phyloP scores from a whole-genome alignment of 169 alveolate genomes.

The Plasmodium adleri region DNA sequence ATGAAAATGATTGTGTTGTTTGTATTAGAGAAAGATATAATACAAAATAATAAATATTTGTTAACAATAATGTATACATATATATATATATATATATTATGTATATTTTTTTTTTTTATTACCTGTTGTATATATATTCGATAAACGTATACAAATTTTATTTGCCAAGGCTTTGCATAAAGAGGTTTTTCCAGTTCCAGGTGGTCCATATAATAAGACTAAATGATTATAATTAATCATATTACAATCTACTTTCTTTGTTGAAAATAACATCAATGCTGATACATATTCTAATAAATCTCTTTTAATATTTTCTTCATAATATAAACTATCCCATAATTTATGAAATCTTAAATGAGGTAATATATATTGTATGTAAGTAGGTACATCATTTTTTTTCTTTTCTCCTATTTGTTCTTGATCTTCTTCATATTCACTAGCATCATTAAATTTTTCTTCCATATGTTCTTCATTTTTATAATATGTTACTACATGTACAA shows the following conservation, averaged over 20 bases:
- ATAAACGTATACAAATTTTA: slow-evolving; percentile 80
- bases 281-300: slow-evolving; percentile 83
- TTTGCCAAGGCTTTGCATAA: slow-evolving; percentile 81
- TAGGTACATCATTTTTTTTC: slow-evolving; percentile 69
- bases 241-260: slow-evolving; percentile 79
- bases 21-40: background rate
- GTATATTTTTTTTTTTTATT: slow-evolving; percentile 14
- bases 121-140: slow-evolving; percentile 53
- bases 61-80: background rate
- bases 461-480: slow-evolving; percentile 72
- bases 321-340: slow-evolving; percentile 87
- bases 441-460: slow-evolving; percentile 70
- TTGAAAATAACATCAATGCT: slow-evolving; percentile 83
- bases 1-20: too few relatives aligned
- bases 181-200: slow-evolving; percentile 87
- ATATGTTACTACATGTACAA: slow-evolving; percentile 72
- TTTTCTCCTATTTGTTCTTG: slow-evolving; percentile 1
- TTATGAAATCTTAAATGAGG: slow-evolving; percentile 84
- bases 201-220: slow-evolving; percentile 86
- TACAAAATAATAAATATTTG: background rate
- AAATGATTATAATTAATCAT: slow-evolving; percentile 86
- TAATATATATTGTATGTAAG: slow-evolving; percentile 81
- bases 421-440: slow-evolving; percentile 67
- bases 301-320: slow-evolving; percentile 81
- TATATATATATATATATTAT: slow-evolving; percentile 11